Evolutionary conservation across 2,329 filamentous ascomycete genomes (phyloP), one percentile per base, ranked within the genome.

Genomic region (Metarhizium album): DNA sequence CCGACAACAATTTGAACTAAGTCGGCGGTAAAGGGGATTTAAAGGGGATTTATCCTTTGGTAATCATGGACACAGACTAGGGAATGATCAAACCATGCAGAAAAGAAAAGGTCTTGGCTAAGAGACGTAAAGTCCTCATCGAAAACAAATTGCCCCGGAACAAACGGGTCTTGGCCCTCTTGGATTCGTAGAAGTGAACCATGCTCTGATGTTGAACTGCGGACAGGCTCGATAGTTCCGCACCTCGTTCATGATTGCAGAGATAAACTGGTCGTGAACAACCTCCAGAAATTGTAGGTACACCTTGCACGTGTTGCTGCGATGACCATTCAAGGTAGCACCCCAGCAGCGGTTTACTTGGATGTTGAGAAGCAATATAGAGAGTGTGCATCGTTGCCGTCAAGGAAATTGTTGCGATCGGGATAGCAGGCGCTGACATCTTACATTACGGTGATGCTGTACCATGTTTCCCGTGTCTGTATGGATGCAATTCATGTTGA

Each of bases 141-240:
- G n/a, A 76, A 73, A 0, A 77, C 69, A 53, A 79, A 79, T 51
- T 79, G 73, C 54, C 73, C 72, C 0, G 75, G 76, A 1, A 75
- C 68, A 60, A 78, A 79, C 8, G 69, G 71, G 49, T 79, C 73
- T n/a, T 38, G 45, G 16, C 31, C 45, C 9, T 43, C 22, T 5
- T 43, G 20, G 14, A 20, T 43, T 14, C 5, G 40, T 5, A 43
- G 18, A 8, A 14, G 4, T 24, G 40, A 22, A 9, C 13, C 40
- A 24, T 14, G 9, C 4, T 14, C 24, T 43, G 20, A 22, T 7
- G 40, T 8, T 16, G 9, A 22, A 3, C 4, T 16, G 40, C 9
- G 7, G 22, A 24, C 24, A 16, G 5, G 1, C 18, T 22, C 33
- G 11, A 8, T 47, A 18, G 13, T 22, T 33, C 7, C 20, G 27